Conservation (phyloP, 1,139 yeast genomes). For the Meyerozyma elateridarum region DNA sequence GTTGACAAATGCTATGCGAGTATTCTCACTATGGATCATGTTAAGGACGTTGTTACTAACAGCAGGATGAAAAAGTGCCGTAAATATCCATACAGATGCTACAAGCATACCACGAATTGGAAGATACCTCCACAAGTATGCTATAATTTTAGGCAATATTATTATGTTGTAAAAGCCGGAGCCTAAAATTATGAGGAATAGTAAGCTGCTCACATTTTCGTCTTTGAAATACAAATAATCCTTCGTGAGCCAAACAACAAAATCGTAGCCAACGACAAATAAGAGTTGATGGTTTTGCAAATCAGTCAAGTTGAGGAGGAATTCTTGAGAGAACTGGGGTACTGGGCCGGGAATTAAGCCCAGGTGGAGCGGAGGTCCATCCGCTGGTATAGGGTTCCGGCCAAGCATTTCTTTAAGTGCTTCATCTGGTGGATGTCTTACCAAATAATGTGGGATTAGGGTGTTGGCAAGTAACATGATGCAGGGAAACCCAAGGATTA, state of each 20-base stretch:
- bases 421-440: constrained; percentile 35
- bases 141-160: constrained; percentile 28
- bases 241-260: constrained; percentile 41
- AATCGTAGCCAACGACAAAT: constrained; percentile 63
- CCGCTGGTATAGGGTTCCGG: constrained; percentile 50
- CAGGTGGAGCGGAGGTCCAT: constrained; percentile 45
- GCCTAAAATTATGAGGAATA: constrained; percentile 32
- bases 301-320: constrained; percentile 73
- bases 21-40: constrained; percentile 53
- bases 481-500: constrained; percentile 51
- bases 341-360: constrained; percentile 64
- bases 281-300: constrained; percentile 78
- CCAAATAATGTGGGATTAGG: constrained; percentile 66
- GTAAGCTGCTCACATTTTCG: constrained; percentile 56
- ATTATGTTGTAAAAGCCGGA: constrained; percentile 11
- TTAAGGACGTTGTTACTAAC: constrained; percentile 42
- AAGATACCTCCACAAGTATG: constrained; percentile 20
- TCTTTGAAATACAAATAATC: constrained; percentile 64
- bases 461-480: constrained; percentile 49
- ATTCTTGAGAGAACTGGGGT: constrained; percentile 76
- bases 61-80: constrained; percentile 51
- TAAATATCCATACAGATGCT: constrained; percentile 45
- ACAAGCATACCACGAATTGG: constrained; percentile 35
- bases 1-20: constrained; percentile 46
- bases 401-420: constrained; percentile 21